Evolutionary conservation across 2,329 filamentous ascomycete species (phyloP).

Genomic region (Sordariomycetes sp.): DNA sequence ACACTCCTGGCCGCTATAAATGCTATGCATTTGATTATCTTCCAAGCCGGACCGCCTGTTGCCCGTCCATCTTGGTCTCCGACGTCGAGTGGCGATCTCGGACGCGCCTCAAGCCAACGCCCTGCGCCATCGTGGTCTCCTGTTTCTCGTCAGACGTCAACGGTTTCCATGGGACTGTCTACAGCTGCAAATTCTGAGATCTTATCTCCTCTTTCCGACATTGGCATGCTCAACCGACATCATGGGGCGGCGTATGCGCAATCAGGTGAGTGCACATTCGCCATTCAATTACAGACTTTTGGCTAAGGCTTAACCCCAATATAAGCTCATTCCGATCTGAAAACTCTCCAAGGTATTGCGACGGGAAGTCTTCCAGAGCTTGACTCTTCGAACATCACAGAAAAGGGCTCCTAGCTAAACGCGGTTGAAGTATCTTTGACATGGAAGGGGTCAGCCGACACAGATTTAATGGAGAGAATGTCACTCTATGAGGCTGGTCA

Average conservation of each 20-base stretch:
- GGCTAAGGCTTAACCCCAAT: background rate
- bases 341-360: background rate
- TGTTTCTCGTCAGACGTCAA: background rate
- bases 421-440: background rate
- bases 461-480: background rate
- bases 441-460: background rate
- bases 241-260: background rate
- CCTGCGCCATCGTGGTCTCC: background rate
- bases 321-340: background rate
- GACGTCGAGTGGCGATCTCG: background rate
- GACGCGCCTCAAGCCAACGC: background rate
- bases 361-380: background rate
- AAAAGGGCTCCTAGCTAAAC: background rate
- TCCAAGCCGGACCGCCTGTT: background rate
- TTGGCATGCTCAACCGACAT: background rate
- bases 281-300: background rate
- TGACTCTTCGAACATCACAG: background rate
- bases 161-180: background rate
- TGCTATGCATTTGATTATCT: constrained; percentile 1
- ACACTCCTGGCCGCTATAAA: constrained; percentile 1
- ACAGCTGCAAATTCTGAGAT: background rate
- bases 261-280: background rate
- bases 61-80: background rate
- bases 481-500: background rate
- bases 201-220: background rate